A percentile compares a stretch with the other conserved stretches of the same genome.
These are phyloP conservation scores for Penicillium sclerotiorum DNA, from an alignment of 2,329 filamentous ascomycete genomes.

Conservation along the genomic window DNA sequence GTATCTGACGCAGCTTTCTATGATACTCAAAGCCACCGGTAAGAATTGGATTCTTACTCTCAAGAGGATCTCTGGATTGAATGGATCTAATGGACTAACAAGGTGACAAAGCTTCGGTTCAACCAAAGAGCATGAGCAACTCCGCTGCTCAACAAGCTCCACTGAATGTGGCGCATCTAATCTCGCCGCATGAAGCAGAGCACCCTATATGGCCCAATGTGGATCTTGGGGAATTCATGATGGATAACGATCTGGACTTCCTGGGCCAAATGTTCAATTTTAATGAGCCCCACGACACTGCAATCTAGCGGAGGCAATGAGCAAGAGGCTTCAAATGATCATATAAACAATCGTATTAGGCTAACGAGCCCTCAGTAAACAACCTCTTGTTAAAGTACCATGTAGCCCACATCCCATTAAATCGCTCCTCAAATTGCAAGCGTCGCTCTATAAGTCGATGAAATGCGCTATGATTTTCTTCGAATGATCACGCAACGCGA, in stretches of 20 bases:
- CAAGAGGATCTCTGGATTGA: neutral
- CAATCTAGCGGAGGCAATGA: neutral
- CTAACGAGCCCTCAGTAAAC: too few relatives aligned
- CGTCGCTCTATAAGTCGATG: too few relatives aligned
- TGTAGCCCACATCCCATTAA: too few relatives aligned
- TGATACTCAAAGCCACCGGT: slow-evolving; percentile 18
- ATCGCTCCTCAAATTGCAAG: too few relatives aligned
- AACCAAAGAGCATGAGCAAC: neutral
- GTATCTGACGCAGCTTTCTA: slow-evolving; percentile 25
- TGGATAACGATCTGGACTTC: slow-evolving; percentile 11
- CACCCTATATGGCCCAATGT: slow-evolving; percentile 7
- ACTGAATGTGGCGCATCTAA: neutral
- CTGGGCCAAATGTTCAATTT: slow-evolving; percentile 12
- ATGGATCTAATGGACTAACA: neutral
- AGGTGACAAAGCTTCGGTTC: neutral
- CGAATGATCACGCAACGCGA: slow-evolving; percentile 27
- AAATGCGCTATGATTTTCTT: neutral
- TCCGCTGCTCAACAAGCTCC: neutral
- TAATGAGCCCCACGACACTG: neutral
- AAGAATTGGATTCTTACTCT: neutral
- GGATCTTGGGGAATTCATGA: slow-evolving; percentile 15
- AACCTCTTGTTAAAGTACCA: too few relatives aligned
- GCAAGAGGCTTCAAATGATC: neutral
- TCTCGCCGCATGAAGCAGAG: neutral
- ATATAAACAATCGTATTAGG: too few relatives aligned